Percentiles rank a stretch among this genome's conserved stretches.
These are phyloP conservation scores for Aspergillus proliferans DNA, from an alignment of 2,329 filamentous ascomycete genomes.

Conservation along the genomic window DNA sequence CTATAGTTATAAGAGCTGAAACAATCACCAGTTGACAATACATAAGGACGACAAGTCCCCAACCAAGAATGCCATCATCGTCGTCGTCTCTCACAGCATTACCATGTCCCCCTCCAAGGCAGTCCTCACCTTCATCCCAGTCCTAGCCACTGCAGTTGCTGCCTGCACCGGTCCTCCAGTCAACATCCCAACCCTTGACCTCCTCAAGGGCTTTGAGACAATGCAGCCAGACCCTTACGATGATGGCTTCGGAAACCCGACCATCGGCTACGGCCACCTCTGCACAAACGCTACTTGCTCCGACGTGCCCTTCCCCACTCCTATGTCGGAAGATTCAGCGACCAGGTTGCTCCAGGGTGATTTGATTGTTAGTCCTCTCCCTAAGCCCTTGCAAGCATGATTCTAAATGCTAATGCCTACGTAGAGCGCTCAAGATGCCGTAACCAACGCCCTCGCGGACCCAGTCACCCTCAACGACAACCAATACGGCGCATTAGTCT, in stretches of 20 bases:
- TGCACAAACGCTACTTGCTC: slow-evolving; percentile 38
- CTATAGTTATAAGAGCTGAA: no score
- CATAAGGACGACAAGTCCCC: no score
- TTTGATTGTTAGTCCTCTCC: slow-evolving; percentile 23
- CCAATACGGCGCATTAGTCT: slow-evolving; percentile 49
- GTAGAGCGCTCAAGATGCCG: slow-evolving; percentile 32
- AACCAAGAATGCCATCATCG: no score
- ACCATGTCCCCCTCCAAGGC: slow-evolving; percentile 6
- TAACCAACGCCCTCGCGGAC: slow-evolving; percentile 31
- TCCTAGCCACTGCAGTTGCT: background rate
- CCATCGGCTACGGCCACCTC: slow-evolving; percentile 48
- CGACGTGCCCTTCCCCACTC: slow-evolving; percentile 44
- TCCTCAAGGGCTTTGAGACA: slow-evolving; percentile 36
- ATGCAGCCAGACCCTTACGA: slow-evolving; percentile 24
- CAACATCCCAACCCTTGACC: slow-evolving; percentile 28
- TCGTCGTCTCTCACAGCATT: background rate
- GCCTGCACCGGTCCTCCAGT: slow-evolving; percentile 18
- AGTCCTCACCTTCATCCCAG: slow-evolving; percentile 1
- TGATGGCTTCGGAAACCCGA: slow-evolving; percentile 44
- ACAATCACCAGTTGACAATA: no score
- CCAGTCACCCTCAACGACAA: slow-evolving; percentile 43
- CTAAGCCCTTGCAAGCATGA: background rate
- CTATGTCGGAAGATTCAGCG: slow-evolving; percentile 38
- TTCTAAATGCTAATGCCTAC: slow-evolving; percentile 18
- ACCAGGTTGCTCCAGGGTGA: slow-evolving; percentile 38